phyloP scores from a whole-genome alignment of 257 asterid species.

The Scutellaria barbata region DNA sequence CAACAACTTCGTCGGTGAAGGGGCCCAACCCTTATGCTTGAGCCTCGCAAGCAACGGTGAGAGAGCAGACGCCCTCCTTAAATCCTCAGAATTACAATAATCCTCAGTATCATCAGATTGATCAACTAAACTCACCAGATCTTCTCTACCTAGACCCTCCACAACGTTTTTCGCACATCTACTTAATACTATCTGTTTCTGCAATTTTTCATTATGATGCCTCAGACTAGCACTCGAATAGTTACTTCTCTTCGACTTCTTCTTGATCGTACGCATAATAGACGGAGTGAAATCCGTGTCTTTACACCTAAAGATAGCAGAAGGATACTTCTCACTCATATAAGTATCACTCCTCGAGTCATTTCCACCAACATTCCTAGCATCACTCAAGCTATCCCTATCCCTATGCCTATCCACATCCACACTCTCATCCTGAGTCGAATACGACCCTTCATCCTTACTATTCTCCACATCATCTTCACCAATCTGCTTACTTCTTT shows the following conservation, averaged over 20 bases:
- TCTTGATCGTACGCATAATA: constrained; percentile 62
- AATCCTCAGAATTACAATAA: constrained; percentile 68
- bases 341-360: constrained; percentile 84
- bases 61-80: constrained; percentile 62
- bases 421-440: constrained; percentile 55
- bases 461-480: constrained; percentile 51
- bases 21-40: constrained; percentile 61
- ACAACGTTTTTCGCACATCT: constrained; percentile 48
- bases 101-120: constrained; percentile 84
- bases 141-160: constrained; percentile 59
- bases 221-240: constrained; percentile 45
- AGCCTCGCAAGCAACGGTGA: constrained; percentile 82
- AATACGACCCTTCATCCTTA: constrained; percentile 54
- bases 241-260: constrained; percentile 55
- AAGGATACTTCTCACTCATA: constrained; percentile 60
- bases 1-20: constrained; percentile 56
- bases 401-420: constrained; percentile 47
- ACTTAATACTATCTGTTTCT: constrained; percentile 48
- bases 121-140: constrained; percentile 62
- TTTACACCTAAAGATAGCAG: constrained; percentile 61
- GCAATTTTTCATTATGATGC: constrained; percentile 57
- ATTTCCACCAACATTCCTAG: constrained; percentile 62
- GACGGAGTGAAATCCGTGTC: constrained; percentile 63
- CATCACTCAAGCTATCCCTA: constrained; percentile 62
- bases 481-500: constrained; percentile 56